Evolutionary conservation across 495 filamentous ascomycete genomes (phyloP).

Genomic region (Jackrogersella multiformis): DNA sequence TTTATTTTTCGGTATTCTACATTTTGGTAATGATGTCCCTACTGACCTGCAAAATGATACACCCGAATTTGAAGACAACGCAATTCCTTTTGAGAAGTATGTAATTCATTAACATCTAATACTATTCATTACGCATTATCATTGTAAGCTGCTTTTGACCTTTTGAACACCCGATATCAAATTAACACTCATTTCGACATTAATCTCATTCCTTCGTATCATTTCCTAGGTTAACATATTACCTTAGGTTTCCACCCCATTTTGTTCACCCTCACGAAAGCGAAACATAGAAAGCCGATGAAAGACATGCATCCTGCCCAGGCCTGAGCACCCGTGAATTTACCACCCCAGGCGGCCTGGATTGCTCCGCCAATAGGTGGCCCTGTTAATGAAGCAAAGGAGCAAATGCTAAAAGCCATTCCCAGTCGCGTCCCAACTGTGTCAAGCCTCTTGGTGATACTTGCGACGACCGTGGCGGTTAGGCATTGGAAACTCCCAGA

Average conservation of each 20-base stretch:
- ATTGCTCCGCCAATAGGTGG: conserved; percentile 73
- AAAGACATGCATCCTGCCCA: conserved; percentile 59
- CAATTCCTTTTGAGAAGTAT: no score
- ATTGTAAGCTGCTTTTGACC: no score
- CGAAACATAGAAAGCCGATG: conserved; percentile 53
- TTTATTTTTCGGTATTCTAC: no score
- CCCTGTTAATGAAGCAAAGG: conserved; percentile 71
- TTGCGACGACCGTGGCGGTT: conserved; percentile 66
- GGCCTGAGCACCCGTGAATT: conserved; percentile 68
- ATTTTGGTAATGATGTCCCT: no score
- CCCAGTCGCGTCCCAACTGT: conserved; percentile 72
- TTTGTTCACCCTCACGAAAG: conserved; percentile 54
- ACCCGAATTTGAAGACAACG: no score
- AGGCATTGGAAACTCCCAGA: conserved; percentile 70
- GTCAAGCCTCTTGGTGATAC: conserved; percentile 67
- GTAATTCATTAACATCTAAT: not conserved
- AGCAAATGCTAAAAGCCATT: conserved; percentile 73
- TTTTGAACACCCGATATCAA: no score
- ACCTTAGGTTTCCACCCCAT: conserved; percentile 38
- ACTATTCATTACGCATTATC: no score
- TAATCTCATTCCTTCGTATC: no score
- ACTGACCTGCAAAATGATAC: no score
- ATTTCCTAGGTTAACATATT: conserved; percentile 37
- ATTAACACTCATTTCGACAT: no score
- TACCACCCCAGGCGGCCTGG: conserved; percentile 53